Conservation (phyloP, 306 rosid genomes). For the Trichosanthes cucumerina region DNA sequence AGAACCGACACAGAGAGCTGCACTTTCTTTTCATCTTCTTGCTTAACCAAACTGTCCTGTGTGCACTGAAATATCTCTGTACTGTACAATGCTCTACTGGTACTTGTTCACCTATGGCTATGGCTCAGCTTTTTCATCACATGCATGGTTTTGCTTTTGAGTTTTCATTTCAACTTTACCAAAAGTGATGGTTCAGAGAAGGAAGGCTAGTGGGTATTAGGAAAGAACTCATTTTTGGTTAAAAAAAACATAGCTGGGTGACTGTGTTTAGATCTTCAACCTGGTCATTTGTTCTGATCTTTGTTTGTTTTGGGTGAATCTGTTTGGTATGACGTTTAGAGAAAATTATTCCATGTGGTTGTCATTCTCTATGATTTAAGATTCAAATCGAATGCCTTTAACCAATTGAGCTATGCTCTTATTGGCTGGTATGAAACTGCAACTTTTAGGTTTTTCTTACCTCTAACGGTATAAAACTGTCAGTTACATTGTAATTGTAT, state of each 20-base stretch:
- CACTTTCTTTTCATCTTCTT: background rate
- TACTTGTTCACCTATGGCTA: background rate
- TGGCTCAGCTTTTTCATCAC: background rate
- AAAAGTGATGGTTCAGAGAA: background rate
- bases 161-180: background rate
- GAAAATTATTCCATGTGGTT: too few species aligned
- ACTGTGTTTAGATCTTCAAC: background rate
- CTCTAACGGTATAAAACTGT: too few species aligned
- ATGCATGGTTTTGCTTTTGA: background rate
- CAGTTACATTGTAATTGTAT: too few species aligned
- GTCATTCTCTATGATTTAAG: too few species aligned
- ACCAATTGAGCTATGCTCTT: too few species aligned
- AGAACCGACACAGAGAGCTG: slow-evolving; percentile 3
- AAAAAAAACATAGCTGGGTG: background rate
- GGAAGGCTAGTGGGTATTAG: background rate
- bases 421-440: too few species aligned
- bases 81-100: background rate
- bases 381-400: too few species aligned
- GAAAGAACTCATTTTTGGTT: background rate
- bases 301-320: background rate
- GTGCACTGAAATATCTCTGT: background rate
- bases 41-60: background rate
- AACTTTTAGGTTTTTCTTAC: too few species aligned
- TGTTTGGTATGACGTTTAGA: background rate
- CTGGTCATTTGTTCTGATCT: background rate